Percentiles rank a stretch among this genome's conserved stretches.
Evolutionary conservation across 345 rosid genomes (phyloP).

Genomic region (Eucalyptus marginata): DNA sequence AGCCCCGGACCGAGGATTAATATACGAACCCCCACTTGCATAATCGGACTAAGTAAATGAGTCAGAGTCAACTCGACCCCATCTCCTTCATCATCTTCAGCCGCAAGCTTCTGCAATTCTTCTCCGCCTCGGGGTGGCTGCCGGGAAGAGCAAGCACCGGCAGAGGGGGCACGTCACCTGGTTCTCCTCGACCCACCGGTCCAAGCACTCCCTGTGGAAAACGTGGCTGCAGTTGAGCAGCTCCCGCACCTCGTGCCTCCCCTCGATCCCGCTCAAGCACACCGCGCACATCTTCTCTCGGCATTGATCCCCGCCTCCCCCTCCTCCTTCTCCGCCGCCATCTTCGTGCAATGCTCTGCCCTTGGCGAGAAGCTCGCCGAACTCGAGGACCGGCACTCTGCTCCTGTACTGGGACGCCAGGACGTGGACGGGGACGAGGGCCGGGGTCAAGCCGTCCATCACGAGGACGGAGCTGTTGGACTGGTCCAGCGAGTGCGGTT

Average conservation of each 20-base stretch:
- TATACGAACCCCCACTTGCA: background rate
- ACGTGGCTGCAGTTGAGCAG: conserved; percentile 27
- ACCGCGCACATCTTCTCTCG: conserved; percentile 8
- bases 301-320: background rate
- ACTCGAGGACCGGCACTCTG: conserved; percentile 12
- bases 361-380: background rate
- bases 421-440: conserved; percentile 9
- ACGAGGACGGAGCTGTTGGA: conserved; percentile 5
- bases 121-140: background rate
- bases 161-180: conserved; percentile 42
- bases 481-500: background rate
- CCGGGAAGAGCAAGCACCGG: conserved; percentile 19
- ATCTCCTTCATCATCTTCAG: background rate
- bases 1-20: background rate
- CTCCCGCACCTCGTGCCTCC: conserved; percentile 17
- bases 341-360: background rate
- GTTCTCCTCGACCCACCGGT: conserved; percentile 26
- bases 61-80: background rate
- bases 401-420: conserved; percentile 15
- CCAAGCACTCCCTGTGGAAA: conserved; percentile 34
- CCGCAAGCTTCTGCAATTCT: background rate
- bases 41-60: background rate
- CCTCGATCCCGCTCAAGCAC: conserved; percentile 20
- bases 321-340: background rate
- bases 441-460: conserved; percentile 4